Conservation (phyloP, 108 stramenopile species). For the Nitzschia sp. region DNA sequence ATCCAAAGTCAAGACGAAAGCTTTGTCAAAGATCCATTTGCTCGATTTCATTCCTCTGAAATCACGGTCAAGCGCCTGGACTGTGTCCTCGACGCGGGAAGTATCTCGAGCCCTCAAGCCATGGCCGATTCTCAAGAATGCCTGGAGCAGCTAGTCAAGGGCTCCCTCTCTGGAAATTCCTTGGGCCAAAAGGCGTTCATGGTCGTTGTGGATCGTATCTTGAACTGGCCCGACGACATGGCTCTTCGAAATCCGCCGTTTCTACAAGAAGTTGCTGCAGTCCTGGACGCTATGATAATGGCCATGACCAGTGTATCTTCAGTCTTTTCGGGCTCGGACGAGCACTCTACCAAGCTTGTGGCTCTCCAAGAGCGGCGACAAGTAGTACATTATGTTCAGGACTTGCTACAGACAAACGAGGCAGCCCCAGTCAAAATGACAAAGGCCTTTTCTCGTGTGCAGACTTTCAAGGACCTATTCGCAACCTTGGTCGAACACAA, state of each 20-base stretch:
- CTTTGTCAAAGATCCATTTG: slow-evolving; percentile 39
- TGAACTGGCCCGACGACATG: slow-evolving; percentile 48
- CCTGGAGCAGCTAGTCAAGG: slow-evolving; percentile 34
- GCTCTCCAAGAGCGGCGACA: slow-evolving; percentile 21
- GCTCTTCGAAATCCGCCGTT: slow-evolving; percentile 6
- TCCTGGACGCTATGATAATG: slow-evolving; percentile 45
- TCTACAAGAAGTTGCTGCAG: slow-evolving; percentile 34
- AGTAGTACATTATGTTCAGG: slow-evolving; percentile 24
- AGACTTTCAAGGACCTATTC: slow-evolving; percentile 28
- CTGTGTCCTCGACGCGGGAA: slow-evolving; percentile 36
- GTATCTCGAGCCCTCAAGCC: slow-evolving; percentile 37
- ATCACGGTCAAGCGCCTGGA: slow-evolving; percentile 55
- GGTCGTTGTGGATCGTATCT: slow-evolving; percentile 45
- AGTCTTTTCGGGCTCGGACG: slow-evolving; percentile 24
- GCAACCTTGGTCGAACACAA: slow-evolving; percentile 23
- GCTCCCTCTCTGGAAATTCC: slow-evolving; percentile 21
- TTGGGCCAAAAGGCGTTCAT: slow-evolving; percentile 31
- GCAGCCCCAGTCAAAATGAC: not conserved
- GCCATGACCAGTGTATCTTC: slow-evolving; percentile 25
- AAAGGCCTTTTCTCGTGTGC: slow-evolving; percentile 9
- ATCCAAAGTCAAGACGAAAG: slow-evolving; percentile 21
- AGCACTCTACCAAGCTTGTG: not conserved
- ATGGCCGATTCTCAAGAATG: slow-evolving; percentile 32
- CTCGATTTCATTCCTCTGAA: slow-evolving; percentile 53
- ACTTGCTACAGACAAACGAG: slow-evolving; percentile 1